These are phyloP conservation scores for Pholiota adiposa DNA, from an alignment of 1,284 basidiomycete genomes.

Conservation along the genomic window DNA sequence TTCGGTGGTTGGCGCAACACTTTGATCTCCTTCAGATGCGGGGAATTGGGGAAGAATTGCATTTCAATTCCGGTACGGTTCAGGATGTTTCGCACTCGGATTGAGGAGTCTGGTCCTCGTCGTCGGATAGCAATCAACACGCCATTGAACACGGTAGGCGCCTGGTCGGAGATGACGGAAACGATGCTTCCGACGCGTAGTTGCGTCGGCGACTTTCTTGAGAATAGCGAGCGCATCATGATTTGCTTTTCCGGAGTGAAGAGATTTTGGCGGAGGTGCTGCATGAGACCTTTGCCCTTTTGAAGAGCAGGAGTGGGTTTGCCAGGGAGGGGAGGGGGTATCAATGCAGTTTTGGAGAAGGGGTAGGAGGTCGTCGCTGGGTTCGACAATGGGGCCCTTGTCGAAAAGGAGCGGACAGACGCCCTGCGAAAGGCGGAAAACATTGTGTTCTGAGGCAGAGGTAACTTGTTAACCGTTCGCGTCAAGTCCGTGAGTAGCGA, in stretches of 20 bases:
- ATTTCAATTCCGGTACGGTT: conserved; percentile 90
- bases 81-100: conserved; percentile 86
- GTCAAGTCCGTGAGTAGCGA: background rate
- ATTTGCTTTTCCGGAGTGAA: conserved; percentile 69
- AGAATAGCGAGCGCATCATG: conserved; percentile 73
- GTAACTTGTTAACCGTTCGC: background rate
- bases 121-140: conserved; percentile 82
- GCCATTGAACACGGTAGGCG: conserved; percentile 82
- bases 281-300: conserved; percentile 80
- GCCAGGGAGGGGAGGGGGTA: conserved; percentile 50
- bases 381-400: conserved; percentile 28
- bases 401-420: conserved; percentile 47
- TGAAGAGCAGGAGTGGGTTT: conserved; percentile 51
- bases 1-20: conserved; percentile 66
- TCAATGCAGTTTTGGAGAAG: conserved; percentile 72
- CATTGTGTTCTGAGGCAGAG: conserved; percentile 25
- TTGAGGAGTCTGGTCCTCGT: conserved; percentile 82
- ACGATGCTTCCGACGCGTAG: conserved; percentile 83
- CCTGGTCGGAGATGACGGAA: conserved; percentile 72
- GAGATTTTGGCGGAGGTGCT: conserved; percentile 70
- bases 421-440: conserved; percentile 33
- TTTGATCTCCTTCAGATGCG: conserved; percentile 85
- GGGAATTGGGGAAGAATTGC: conserved; percentile 85
- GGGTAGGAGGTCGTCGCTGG: conserved; percentile 54
- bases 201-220: conserved; percentile 66